Evolutionary conservation across 805 yeast species (phyloP).

Genomic region (Pichia sporocuriosa): DNA sequence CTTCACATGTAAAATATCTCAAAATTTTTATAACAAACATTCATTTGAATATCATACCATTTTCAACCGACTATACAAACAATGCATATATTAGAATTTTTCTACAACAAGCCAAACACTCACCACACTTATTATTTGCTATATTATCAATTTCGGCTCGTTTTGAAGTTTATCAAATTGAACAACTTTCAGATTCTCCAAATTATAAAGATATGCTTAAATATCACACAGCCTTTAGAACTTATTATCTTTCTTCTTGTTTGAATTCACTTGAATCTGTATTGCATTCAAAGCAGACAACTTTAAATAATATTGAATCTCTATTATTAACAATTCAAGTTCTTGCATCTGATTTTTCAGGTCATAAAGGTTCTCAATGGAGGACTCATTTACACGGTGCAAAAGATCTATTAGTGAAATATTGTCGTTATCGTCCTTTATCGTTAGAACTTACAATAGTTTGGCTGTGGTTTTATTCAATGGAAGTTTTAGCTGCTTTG

Average conservation of each 20-base stretch:
- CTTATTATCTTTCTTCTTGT: slow-evolving; percentile 60
- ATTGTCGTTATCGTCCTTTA: slow-evolving; percentile 27
- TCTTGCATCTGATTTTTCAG: slow-evolving; percentile 58
- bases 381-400: slow-evolving; percentile 64
- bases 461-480: slow-evolving; percentile 53
- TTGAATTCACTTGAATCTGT: slow-evolving; percentile 51
- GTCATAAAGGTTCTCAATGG: slow-evolving; percentile 56
- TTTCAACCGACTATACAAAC: slow-evolving; percentile 29
- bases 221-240: slow-evolving; percentile 51
- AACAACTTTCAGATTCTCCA: slow-evolving; percentile 12
- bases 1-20: slow-evolving; percentile 29
- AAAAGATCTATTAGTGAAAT: slow-evolving; percentile 45
- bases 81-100: slow-evolving; percentile 30
- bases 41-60: slow-evolving; percentile 31
- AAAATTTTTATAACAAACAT: slow-evolving; percentile 30
- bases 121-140: slow-evolving; percentile 62
- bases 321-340: slow-evolving; percentile 61
- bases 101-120: slow-evolving; percentile 33
- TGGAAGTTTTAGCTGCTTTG: slow-evolving; percentile 56
- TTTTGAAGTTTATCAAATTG: slow-evolving; percentile 31
- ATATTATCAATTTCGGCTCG: slow-evolving; percentile 69
- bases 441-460: slow-evolving; percentile 31
- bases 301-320: slow-evolving; percentile 56
- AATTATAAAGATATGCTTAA: slow-evolving; percentile 19
- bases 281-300: slow-evolving; percentile 35